These are phyloP conservation scores for Yamadazyma trypodendri DNA, from an alignment of 1,139 yeast species.

Conservation along the genomic window DNA sequence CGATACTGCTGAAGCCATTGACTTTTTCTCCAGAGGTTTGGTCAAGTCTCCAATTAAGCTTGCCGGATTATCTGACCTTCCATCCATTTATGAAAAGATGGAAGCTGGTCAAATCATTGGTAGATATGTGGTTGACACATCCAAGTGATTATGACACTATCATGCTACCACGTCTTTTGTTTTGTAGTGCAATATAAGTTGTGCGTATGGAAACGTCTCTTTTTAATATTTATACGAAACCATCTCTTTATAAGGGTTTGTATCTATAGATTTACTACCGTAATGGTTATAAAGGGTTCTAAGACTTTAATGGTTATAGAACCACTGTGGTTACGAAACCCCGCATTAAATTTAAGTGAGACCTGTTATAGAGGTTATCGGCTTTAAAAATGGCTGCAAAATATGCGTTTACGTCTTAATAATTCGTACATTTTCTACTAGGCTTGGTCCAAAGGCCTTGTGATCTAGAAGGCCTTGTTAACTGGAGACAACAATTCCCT, in stretches of 20 bases:
- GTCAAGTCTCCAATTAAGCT: slow-evolving; percentile 69
- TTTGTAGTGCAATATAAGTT: not conserved
- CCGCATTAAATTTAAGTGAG: too few species aligned
- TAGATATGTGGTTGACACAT: slow-evolving; percentile 74
- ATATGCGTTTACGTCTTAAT: too few species aligned
- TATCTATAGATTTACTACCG: not conserved
- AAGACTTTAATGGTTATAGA: not conserved
- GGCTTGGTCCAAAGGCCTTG: too few species aligned
- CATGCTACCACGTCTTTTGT: not conserved
- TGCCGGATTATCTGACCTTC: slow-evolving; percentile 65
- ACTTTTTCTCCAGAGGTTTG: slow-evolving; percentile 68
- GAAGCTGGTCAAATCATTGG: slow-evolving; percentile 71
- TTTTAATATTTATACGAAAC: not conserved
- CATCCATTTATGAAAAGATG: slow-evolving; percentile 64
- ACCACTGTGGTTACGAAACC: not conserved
- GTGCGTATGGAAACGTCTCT: too few species aligned
- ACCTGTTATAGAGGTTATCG: too few species aligned
- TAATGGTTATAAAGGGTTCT: not conserved
- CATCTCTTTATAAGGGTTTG: too few species aligned
- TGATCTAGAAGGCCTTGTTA: slow-evolving; percentile 11
- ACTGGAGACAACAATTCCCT: slow-evolving; percentile 44
- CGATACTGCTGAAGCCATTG: slow-evolving; percentile 73
- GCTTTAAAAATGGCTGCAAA: too few species aligned
- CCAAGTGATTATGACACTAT: slow-evolving; percentile 37
- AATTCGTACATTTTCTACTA: too few species aligned